These are phyloP conservation scores for Zelonia costaricensis DNA, from an alignment of 208 protist species.

Conservation along the genomic window DNA sequence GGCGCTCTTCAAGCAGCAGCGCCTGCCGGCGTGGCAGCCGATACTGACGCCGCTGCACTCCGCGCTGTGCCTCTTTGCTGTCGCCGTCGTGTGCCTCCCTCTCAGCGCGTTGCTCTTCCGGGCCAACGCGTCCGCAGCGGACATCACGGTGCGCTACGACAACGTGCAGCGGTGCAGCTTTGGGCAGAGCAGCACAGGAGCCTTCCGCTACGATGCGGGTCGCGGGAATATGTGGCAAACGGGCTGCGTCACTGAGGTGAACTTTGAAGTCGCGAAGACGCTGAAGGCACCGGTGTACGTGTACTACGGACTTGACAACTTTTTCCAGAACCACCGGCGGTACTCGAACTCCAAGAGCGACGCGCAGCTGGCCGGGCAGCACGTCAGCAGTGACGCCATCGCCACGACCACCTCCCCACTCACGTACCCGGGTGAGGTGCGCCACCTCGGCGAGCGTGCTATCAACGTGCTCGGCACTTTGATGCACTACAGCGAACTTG, in stretches of 20 bases:
- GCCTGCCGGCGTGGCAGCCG: slow-evolving; percentile 96
- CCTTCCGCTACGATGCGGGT: slow-evolving; percentile 40
- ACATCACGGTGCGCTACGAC: slow-evolving; percentile 82
- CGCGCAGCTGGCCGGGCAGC: slow-evolving; percentile 66
- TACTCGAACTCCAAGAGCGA: slow-evolving; percentile 88
- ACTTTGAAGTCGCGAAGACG: slow-evolving; percentile 49
- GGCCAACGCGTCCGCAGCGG: slow-evolving; percentile 62
- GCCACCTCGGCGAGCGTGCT: slow-evolving; percentile 11
- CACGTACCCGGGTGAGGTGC: slow-evolving; percentile 56
- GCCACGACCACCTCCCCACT: slow-evolving; percentile 54
- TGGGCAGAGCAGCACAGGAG: slow-evolving; percentile 25
- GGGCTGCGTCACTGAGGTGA: slow-evolving; percentile 62
- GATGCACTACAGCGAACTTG: slow-evolving; percentile 59
- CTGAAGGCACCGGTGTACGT: slow-evolving; percentile 95
- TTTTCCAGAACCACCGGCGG: slow-evolving; percentile 98
- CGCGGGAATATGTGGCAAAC: slow-evolving; percentile 25
- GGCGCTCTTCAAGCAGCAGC: slow-evolving; percentile 93
- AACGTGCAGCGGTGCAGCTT: slow-evolving; percentile 49
- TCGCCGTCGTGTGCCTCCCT: slow-evolving; percentile 93
- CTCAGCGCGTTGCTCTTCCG: slow-evolving; percentile 89
- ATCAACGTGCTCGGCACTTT: slow-evolving; percentile 12
- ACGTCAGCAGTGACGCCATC: slow-evolving; percentile 17
- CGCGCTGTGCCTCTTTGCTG: slow-evolving; percentile 86
- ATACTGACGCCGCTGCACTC: slow-evolving; percentile 94
- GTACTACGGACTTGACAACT: slow-evolving; percentile 98